Evolutionary conservation across 2,329 filamentous ascomycete genomes (phyloP).

Genomic region (Colletotrichum tropicale): DNA sequence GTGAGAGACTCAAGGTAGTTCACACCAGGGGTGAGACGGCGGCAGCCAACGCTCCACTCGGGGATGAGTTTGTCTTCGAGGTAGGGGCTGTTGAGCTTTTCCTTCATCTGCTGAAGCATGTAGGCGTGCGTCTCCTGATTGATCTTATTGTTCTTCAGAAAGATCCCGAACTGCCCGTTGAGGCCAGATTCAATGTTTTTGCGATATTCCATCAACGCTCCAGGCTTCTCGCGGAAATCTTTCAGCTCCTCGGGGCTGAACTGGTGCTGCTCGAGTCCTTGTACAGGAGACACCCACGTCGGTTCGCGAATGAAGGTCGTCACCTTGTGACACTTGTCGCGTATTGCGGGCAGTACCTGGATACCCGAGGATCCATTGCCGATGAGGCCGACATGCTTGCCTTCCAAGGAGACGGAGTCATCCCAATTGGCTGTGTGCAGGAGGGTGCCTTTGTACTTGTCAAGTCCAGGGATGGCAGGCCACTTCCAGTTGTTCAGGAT

Average conservation of each 20-base stretch:
- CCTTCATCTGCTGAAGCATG: slow-evolving; percentile 43
- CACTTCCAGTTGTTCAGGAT: slow-evolving; percentile 58
- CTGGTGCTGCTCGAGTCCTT: slow-evolving; percentile 45
- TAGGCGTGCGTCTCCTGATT: slow-evolving; percentile 43
- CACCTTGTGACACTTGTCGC: slow-evolving; percentile 45
- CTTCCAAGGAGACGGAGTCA: slow-evolving; percentile 38
- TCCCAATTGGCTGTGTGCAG: slow-evolving; percentile 62
- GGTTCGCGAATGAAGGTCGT: slow-evolving; percentile 55
- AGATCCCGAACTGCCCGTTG: slow-evolving; percentile 51
- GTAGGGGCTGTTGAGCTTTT: slow-evolving; percentile 34
- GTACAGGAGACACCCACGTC: slow-evolving; percentile 52
- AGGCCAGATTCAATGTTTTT: slow-evolving; percentile 49
- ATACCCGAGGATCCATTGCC: slow-evolving; percentile 50
- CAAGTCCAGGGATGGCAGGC: slow-evolving; percentile 52
- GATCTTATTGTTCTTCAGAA: slow-evolving; percentile 43
- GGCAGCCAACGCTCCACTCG: slow-evolving; percentile 24
- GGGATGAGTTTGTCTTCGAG: slow-evolving; percentile 25
- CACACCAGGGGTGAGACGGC: slow-evolving; percentile 25
- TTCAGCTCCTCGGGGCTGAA: slow-evolving; percentile 43
- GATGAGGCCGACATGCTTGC: slow-evolving; percentile 45
- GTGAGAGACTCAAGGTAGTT: slow-evolving; percentile 28
- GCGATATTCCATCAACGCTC: slow-evolving; percentile 40
- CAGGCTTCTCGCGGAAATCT: slow-evolving; percentile 44
- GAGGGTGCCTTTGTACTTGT: slow-evolving; percentile 50
- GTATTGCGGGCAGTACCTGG: slow-evolving; percentile 51